These are phyloP conservation scores for Colletotrichum liaoningense DNA, from an alignment of 2,329 filamentous ascomycete species.

Conservation along the genomic window DNA sequence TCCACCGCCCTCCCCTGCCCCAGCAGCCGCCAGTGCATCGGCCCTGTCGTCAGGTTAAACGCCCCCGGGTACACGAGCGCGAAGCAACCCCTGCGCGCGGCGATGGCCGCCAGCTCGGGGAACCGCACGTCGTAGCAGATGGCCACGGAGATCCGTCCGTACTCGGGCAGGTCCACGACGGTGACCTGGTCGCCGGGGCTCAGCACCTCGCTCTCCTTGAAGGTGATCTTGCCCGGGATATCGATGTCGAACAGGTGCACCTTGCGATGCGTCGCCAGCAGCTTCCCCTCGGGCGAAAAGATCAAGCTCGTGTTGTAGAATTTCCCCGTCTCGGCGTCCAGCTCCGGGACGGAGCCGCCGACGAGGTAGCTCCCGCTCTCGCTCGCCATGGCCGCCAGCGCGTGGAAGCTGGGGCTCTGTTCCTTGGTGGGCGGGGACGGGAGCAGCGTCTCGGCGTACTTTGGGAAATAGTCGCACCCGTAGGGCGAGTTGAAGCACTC, in stretches of 20 bases:
- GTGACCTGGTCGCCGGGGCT: conserved; percentile 88
- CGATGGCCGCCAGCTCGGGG: conserved; percentile 91
- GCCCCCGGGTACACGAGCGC: conserved; percentile 93
- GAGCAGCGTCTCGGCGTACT: conserved; percentile 88
- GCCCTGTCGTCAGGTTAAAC: conserved; percentile 94
- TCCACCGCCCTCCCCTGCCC: conserved; percentile 88
- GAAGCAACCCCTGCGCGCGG: conserved; percentile 87
- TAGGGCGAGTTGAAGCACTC: conserved; percentile 99
- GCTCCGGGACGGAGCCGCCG: conserved; percentile 93
- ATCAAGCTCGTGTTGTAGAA: conserved; percentile 93
- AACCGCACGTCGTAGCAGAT: conserved; percentile 99
- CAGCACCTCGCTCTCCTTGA: conserved; percentile 90
- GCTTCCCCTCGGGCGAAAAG: conserved; percentile 81
- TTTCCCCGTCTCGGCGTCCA: conserved; percentile 65
- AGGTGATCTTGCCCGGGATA: conserved; percentile 93
- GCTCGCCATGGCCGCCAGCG: conserved; percentile 81
- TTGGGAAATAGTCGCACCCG: conserved; percentile 88
- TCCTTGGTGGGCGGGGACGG: conserved; percentile 78
- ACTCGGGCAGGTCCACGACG: conserved; percentile 86
- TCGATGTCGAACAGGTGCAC: conserved; percentile 98
- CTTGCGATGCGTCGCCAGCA: conserved; percentile 92
- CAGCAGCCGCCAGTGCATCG: conserved; percentile 89
- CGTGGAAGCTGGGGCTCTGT: conserved; percentile 86
- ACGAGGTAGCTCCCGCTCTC: conserved; percentile 85
- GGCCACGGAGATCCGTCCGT: conserved; percentile 86